Evolutionary conservation across 176 grass and related monocot species (phyloP).

Genomic region (Triticum monococcum): DNA sequence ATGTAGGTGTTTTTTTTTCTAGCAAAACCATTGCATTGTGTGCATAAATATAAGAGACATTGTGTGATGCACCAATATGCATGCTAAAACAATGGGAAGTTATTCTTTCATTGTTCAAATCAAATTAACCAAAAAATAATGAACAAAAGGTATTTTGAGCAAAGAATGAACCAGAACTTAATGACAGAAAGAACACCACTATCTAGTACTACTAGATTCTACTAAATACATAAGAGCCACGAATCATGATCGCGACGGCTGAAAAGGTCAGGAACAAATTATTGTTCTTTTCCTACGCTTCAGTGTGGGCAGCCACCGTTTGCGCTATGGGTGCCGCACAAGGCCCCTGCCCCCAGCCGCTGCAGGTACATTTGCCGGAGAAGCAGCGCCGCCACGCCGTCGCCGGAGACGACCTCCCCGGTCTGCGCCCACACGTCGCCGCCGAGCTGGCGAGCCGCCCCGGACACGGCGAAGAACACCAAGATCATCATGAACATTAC

Average conservation of each 20-base stretch:
- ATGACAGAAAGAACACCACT: no score
- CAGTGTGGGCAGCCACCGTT: constrained; percentile 35
- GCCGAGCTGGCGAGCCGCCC: background rate
- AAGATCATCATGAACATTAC: constrained; percentile 8
- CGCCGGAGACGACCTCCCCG: background rate
- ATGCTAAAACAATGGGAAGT: no score
- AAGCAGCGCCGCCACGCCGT: background rate
- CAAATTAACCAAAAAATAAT: no score
- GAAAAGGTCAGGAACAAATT: background rate
- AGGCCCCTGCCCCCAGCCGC: constrained; percentile 19
- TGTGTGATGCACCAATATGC: no score
- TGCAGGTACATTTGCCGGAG: constrained; percentile 39
- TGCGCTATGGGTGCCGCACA: constrained; percentile 42
- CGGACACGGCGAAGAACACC: background rate
- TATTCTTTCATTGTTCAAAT: no score
- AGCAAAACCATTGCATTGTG: no score
- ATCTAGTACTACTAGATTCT: no score
- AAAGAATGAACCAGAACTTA: no score
- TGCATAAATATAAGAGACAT: no score
- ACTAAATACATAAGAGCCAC: background rate
- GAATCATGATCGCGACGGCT: background rate
- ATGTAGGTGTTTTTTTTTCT: no score
- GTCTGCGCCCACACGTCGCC: background rate
- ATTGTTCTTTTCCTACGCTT: background rate
- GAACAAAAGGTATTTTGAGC: no score